Evolutionary conservation across 2,329 filamentous ascomycete species (phyloP), one percentile per base, ranked within the genome.

Genomic region (Ceratocystis eucalypticola): DNA sequence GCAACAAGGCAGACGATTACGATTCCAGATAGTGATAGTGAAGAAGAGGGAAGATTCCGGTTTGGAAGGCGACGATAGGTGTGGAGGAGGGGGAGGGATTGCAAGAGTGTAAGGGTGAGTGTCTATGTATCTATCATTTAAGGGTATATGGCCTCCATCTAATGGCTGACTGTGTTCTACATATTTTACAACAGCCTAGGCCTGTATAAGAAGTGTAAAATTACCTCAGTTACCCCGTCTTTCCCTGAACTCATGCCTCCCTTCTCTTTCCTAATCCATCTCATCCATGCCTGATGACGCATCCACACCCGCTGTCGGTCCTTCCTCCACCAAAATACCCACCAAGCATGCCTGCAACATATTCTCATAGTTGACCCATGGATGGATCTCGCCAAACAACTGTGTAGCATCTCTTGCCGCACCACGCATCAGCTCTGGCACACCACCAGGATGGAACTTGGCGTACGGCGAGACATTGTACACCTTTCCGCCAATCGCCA

Each of bases 381-480:
- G 83, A 72, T 88, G 86, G 7, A 87, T 78, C 75, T 88, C 83
- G 7, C 80, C 82, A 74, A 88, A 88, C 67, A 88, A 71, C 72
- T 78, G 79, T 1, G 82, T 86, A 45, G 82, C 85, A 72, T 88
- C 85, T 66, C 80, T 76, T 0, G 80, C 86, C 0, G 86, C 86
- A 44, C 79, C 81, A 41, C 83, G 78, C 74, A 88, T 75, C 69
- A 94, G 75, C 76, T 95, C 89, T 3, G 85, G 84, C 71, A 87
- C 84, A 7, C 89, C 94, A 25, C 94, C 94, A 0, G 94, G 94
- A 74, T 99, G 94, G 73, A 91, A 99, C 1, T 88, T 86, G 45
- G 91, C 74, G 73, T 97, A 99, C 0, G 93, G 91, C 0, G 87
- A 88, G 67, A 99, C 87, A 72, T 97, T 97, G 77, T 97, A 99